These are phyloP conservation scores for Camelina laxa DNA, from an alignment of 345 rosid species.

Conservation along the genomic window DNA sequence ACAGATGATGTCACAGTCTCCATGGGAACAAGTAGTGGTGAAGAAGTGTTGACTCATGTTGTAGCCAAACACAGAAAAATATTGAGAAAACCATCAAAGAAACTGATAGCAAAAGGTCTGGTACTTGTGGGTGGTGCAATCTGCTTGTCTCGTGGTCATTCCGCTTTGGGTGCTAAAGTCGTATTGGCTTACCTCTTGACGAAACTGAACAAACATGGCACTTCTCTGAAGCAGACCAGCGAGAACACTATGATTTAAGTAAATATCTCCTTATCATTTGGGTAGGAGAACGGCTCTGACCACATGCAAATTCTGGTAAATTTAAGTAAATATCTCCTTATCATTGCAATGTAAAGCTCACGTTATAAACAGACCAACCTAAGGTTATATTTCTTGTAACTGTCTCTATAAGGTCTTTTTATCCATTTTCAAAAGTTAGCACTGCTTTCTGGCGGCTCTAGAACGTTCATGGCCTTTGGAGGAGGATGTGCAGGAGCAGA, in stretches of 20 bases:
- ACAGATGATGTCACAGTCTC: constrained; percentile 14
- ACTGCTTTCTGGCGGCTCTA: too few species aligned
- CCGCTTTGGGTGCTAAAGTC: constrained; percentile 74
- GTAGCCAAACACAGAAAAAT: constrained; percentile 48
- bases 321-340: not conserved
- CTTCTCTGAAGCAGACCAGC: constrained; percentile 47
- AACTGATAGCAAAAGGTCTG: constrained; percentile 69
- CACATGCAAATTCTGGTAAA: not conserved
- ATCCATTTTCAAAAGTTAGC: not conserved
- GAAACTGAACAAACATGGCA: constrained; percentile 55
- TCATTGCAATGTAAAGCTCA: constrained; percentile 12
- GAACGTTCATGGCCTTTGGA: too few species aligned
- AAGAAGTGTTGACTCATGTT: constrained; percentile 27
- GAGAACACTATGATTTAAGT: constrained; percentile 24
- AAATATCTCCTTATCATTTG: not conserved
- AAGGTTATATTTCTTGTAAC: not conserved
- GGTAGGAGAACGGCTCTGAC: not conserved
- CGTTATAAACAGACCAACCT: not conserved
- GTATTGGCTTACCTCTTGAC: constrained; percentile 71
- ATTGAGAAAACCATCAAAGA: constrained; percentile 64
- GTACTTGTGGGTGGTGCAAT: constrained; percentile 66
- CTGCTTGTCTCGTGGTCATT: constrained; percentile 70
- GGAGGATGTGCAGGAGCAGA: too few species aligned
- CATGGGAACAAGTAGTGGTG: constrained; percentile 11
- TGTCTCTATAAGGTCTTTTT: not conserved